These are phyloP conservation scores for Pseudoscleropodium purum DNA, from an alignment of 225 moss, liverwort and hornwort genomes.

Conservation along the genomic window DNA sequence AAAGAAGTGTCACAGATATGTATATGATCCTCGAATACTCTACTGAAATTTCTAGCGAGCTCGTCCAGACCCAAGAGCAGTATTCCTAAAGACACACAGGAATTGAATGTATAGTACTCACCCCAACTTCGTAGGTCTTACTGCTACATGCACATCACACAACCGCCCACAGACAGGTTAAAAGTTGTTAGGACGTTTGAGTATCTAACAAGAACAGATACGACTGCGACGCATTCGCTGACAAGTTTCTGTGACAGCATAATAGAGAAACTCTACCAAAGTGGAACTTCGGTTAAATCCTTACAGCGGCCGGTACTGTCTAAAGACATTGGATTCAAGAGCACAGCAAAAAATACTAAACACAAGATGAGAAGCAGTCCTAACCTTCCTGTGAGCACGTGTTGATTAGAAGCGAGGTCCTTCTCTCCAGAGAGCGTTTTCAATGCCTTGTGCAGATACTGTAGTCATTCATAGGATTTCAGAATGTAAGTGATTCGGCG, in stretches of 20 bases:
- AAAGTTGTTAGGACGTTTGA: neutral
- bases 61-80: neutral
- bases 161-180: neutral
- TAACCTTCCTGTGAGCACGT: slow-evolving; percentile 28
- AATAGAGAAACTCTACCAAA: neutral
- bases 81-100: neutral
- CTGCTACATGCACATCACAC: slow-evolving; percentile 8
- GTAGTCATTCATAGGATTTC: neutral
- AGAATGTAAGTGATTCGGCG: neutral
- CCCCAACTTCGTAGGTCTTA: slow-evolving; percentile 40
- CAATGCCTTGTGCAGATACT: slow-evolving; percentile 41
- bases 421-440: slow-evolving; percentile 46
- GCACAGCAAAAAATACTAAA: neutral
- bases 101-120: neutral
- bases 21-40: neutral
- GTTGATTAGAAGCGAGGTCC: slow-evolving; percentile 18
- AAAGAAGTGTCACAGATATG: neutral
- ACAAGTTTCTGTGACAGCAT: neutral
- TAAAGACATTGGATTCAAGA: neutral
- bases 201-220: neutral
- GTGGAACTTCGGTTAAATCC: neutral
- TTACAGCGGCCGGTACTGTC: neutral
- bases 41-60: neutral
- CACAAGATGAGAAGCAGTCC: neutral
- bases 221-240: neutral